Evolutionary conservation across 225 moss, liverwort and hornwort genomes (phyloP), one percentile per base, ranked within the genome.

Genomic region (Straminergon stramineum): DNA sequence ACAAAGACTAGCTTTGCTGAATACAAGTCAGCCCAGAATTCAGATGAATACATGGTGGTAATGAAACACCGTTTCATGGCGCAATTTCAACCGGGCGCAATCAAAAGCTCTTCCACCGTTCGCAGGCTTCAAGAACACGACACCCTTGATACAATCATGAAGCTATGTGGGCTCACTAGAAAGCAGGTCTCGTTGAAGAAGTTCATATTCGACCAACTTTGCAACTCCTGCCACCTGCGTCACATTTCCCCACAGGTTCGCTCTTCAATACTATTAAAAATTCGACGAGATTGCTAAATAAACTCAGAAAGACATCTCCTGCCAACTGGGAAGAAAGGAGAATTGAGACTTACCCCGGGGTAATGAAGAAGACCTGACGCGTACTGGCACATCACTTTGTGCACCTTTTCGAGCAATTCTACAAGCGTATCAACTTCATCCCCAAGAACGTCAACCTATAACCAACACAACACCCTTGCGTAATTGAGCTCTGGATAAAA

Each of bases 351-450:
- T 87, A 98, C 96, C 92, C 92, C 95, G 51, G 97, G 97, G 87
- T 98, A 97, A 88, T 94, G 95, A 69, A 92, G 93, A 74, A 97
- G 93, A 83, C 97, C 94, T 81, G 98, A 96, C 41, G 92, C 90
- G 74, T 95, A 95, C 79, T 96, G 95, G 84, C 89, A 88, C 87
- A 98, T 89, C 63, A 94, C 94, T 63, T 84, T 76, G 88, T 97
- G 94, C 90, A 97, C 96, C 87, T 95, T 96, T 91, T 96, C 94
- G 81, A 98, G 92, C 75, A 98, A 74, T 78, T 94, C 93, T 88
- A 95, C 89, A 53, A 98, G 95, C 43, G 93, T 90, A 91, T 97
- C 98, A 86, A 97, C 97, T 93, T 98, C 97, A 90, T 98, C 98
- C 90, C 98, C 98, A 83, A 98, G 96, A 73, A 95, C 81, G 90